phyloP scores from a whole-genome alignment of 2,329 filamentous ascomycete species.

The Phialemonium atrogriseum region DNA sequence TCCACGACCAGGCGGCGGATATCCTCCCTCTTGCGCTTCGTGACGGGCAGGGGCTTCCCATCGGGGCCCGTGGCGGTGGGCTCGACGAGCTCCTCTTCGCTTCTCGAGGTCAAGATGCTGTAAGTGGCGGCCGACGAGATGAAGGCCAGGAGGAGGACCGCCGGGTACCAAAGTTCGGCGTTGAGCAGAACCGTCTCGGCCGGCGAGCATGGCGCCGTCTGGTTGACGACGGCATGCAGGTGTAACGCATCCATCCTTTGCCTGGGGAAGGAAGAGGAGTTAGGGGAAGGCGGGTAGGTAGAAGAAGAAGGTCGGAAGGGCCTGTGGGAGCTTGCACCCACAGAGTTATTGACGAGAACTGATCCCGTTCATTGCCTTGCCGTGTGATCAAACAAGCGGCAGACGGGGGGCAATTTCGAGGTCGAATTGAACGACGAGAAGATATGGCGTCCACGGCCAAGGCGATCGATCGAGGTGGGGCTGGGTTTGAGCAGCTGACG shows the following conservation, averaged over 20 bases:
- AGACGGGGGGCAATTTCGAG: too few relatives aligned
- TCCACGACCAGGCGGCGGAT: slow-evolving; percentile 7
- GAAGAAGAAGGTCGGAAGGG: too few relatives aligned
- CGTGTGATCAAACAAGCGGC: too few relatives aligned
- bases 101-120: slow-evolving; percentile 43
- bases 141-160: slow-evolving; percentile 44
- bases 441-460: too few relatives aligned
- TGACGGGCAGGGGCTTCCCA: slow-evolving; percentile 74
- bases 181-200: slow-evolving; percentile 35
- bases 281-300: too few relatives aligned
- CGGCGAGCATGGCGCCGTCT: slow-evolving; percentile 5
- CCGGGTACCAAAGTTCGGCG: slow-evolving; percentile 43
- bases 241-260: slow-evolving; percentile 12
- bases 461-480: too few relatives aligned
- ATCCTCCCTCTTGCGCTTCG: slow-evolving; percentile 36
- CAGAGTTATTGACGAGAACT: too few relatives aligned
- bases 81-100: slow-evolving; percentile 35
- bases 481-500: too few relatives aligned
- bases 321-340: too few relatives aligned
- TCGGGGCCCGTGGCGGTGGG: slow-evolving; percentile 65
- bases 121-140: slow-evolving; percentile 41
- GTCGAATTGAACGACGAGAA: too few relatives aligned
- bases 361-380: too few relatives aligned
- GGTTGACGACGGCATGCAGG: slow-evolving; percentile 10
- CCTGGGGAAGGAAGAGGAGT: too few relatives aligned